Evolutionary conservation across 1,284 basidiomycete species (phyloP).

Genomic region (Grifola frondosa): DNA sequence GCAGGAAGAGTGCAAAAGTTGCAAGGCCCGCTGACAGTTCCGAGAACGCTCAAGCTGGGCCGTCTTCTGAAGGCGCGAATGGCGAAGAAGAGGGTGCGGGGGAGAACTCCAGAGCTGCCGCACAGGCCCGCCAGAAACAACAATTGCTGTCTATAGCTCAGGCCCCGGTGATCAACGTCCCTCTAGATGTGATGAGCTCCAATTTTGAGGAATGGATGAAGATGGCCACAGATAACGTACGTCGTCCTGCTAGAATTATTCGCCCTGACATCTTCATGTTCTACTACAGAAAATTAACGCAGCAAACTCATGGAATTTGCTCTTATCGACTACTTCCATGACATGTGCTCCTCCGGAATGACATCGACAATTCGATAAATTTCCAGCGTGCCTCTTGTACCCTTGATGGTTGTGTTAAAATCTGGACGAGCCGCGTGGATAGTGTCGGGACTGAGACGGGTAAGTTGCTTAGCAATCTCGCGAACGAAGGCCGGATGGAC

Average conservation of each 20-base stretch:
- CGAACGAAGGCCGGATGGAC: slow-evolving; percentile 58
- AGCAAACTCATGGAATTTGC: slow-evolving; percentile 97
- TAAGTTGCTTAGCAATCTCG: slow-evolving; percentile 91
- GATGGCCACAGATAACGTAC: slow-evolving; percentile 97
- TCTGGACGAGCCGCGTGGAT: slow-evolving; percentile 98
- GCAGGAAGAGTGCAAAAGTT: slow-evolving; percentile 71
- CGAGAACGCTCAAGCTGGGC: slow-evolving; percentile 53
- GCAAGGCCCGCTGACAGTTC: slow-evolving; percentile 30
- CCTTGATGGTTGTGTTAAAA: slow-evolving; percentile 98
- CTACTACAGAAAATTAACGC: slow-evolving; percentile 92
- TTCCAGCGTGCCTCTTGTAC: slow-evolving; percentile 98
- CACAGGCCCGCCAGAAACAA: slow-evolving; percentile 53
- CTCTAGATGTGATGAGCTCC: slow-evolving; percentile 79
- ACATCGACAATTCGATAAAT: slow-evolving; percentile 92
- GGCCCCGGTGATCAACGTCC: slow-evolving; percentile 57
- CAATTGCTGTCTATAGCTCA: slow-evolving; percentile 63
- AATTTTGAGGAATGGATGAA: slow-evolving; percentile 99
- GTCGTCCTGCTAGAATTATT: slow-evolving; percentile 28
- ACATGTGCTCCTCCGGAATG: slow-evolving; percentile 97
- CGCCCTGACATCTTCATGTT: not conserved
- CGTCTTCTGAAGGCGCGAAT: slow-evolving; percentile 42
- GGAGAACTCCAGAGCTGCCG: slow-evolving; percentile 41
- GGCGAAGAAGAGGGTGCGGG: slow-evolving; percentile 32
- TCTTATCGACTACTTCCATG: slow-evolving; percentile 98
- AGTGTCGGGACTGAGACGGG: slow-evolving; percentile 97